phyloP scores from a whole-genome alignment of 2,329 filamentous ascomycete species.

The Scedosporium boydii region DNA sequence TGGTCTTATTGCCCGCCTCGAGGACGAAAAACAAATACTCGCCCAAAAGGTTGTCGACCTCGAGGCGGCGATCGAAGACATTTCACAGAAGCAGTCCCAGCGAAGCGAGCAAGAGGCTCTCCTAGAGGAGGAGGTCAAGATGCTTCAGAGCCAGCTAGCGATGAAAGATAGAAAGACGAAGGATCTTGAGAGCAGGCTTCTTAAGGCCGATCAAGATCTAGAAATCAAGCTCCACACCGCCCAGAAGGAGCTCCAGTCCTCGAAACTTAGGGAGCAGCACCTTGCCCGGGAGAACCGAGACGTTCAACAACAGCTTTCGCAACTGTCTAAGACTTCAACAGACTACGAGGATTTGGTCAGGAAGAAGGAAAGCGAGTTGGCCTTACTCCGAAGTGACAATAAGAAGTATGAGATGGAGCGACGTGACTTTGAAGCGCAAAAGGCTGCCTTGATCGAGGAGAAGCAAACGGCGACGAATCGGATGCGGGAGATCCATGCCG shows the following conservation, averaged over 20 bases:
- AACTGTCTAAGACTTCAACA: conserved; percentile 83
- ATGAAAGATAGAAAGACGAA: conserved; percentile 84
- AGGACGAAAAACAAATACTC: conserved; percentile 75
- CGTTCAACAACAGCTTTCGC: conserved; percentile 74
- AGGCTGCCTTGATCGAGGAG: conserved; percentile 57
- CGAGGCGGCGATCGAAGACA: conserved; percentile 59
- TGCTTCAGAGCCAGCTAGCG: conserved; percentile 81
- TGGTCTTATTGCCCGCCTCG: conserved; percentile 72
- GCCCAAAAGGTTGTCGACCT: conserved; percentile 58
- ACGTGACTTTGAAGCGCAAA: conserved; percentile 69
- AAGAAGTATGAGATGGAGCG: conserved; percentile 76
- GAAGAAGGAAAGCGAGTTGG: conserved; percentile 87
- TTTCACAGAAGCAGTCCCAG: conserved; percentile 61
- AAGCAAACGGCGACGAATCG: conserved; percentile 70
- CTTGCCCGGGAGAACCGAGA: conserved; percentile 72
- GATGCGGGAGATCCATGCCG: conserved; percentile 77
- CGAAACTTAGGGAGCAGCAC: conserved; percentile 65
- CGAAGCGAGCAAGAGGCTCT: conserved; percentile 67
- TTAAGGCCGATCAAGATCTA: conserved; percentile 79
- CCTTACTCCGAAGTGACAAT: conserved; percentile 74
- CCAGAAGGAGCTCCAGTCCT: conserved; percentile 68
- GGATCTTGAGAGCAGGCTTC: conserved; percentile 74
- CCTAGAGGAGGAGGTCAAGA: conserved; percentile 74
- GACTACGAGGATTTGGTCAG: conserved; percentile 91
- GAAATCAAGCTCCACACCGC: conserved; percentile 73